Evolutionary conservation across 805 yeast species (phyloP), one percentile per base, ranked within the genome.

Genomic region (Brettanomyces nanus): DNA sequence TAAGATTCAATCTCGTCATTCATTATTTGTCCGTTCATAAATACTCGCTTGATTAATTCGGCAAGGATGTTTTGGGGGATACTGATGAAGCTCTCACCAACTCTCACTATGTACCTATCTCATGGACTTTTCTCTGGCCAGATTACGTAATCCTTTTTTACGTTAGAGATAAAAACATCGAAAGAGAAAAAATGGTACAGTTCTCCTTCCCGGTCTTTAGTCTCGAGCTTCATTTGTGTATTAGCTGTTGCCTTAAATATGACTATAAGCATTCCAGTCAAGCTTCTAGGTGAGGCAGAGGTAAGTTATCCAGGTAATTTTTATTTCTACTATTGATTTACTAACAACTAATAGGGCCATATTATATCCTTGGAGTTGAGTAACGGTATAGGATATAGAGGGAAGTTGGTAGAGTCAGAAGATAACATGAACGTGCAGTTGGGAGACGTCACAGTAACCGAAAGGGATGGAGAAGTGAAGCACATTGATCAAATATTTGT

Each of bases 371-470:
- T 90, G 14, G 98, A 90, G 57, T 72, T 90, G 37, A 73, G 75
- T 19, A 77, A 87, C 1, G 97, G 97, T 2, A 89, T 83, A 45
- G 75, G 83, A 0, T 90, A 90, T 54, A 69, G 95, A 27, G 98
- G 98, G 2, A 86, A 82, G 54, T 69, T 90, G 33, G 56, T 81
- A 3, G 95, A 83, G 52, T 80, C 69, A 33, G 96, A 90, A 61
- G 97, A 90, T 52, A 89, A 82, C 58, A 92, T 90, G 97, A 90
- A 90, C 56, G 76, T 90, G 19, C 94, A 89, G 43, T 60, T 90
- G 35, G 66, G 75, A 45, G 95, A 90, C 54, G 94, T 83, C 29
- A 75, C 82, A 1, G 77, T 83, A 34, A 89, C 96, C 0, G 74
- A 77, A 20, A 64, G 78, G 31, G 82, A 85, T 37, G 95, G 96